phyloP scores from a whole-genome alignment of 192 early-diverging fungal genomes.

The Backusella macrospora region DNA sequence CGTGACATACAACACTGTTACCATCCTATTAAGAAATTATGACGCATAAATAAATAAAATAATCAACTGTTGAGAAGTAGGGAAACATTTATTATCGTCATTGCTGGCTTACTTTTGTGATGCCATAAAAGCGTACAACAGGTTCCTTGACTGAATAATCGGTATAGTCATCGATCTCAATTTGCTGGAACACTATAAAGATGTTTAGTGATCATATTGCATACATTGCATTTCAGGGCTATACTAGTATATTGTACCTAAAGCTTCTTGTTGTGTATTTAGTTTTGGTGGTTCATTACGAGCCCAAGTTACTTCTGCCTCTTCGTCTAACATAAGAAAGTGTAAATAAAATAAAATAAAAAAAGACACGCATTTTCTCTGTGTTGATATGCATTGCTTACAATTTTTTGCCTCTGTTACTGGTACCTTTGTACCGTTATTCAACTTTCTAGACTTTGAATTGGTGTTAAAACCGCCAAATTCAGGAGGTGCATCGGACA shows the following conservation, averaged over 20 bases:
- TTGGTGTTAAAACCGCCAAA: background rate
- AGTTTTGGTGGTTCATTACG: background rate
- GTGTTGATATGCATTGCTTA: background rate
- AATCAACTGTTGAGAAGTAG: background rate
- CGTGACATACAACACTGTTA: slow-evolving; percentile 89
- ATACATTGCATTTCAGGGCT: too few relatives aligned
- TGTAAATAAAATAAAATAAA: background rate
- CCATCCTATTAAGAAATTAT: slow-evolving; percentile 56
- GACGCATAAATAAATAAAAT: background rate
- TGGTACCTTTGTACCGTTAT: background rate
- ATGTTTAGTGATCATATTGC: too few relatives aligned
- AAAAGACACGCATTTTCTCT: too few relatives aligned
- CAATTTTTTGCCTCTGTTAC: background rate
- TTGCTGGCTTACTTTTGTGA: slow-evolving; percentile 66
- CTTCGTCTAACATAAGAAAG: background rate
- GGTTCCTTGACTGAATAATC: slow-evolving; percentile 53
- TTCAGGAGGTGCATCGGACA: background rate
- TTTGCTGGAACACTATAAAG: slow-evolving; percentile 86
- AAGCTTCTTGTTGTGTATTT: background rate
- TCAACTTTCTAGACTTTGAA: slow-evolving; percentile 2
- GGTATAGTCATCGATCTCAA: slow-evolving; percentile 90
- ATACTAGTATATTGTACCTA: background rate
- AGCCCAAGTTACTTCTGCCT: slow-evolving; percentile 1
- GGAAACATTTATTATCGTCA: background rate
- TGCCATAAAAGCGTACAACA: slow-evolving; percentile 80